Conservation (phyloP, 768 basidiomycete species). For the Neoboletus subvelutipes region DNA sequence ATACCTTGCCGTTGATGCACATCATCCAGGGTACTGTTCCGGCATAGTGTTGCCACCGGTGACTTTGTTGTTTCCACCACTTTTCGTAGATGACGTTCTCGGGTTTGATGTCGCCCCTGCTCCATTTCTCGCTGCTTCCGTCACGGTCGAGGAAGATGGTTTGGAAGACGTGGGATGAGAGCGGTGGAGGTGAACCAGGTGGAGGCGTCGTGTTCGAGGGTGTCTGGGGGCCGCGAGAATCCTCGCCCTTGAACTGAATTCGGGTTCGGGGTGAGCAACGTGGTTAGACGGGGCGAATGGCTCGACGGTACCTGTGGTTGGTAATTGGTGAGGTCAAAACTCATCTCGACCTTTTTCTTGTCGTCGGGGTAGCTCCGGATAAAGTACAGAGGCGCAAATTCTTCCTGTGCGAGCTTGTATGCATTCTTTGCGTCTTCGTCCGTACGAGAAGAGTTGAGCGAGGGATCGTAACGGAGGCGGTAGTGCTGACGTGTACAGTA, state of each 20-base stretch:
- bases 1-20: not conserved
- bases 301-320: not conserved
- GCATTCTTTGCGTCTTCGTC: not conserved
- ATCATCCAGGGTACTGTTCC: not conserved
- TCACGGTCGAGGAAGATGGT: constrained; percentile 2
- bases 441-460: not conserved
- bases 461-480: not conserved
- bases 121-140: not conserved
- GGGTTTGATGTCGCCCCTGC: not conserved
- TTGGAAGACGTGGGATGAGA: constrained; percentile 1
- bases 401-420: not conserved
- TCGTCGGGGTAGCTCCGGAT: not conserved
- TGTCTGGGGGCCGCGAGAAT: not conserved
- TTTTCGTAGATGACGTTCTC: not conserved
- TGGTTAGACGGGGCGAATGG: too few species aligned
- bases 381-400: not conserved
- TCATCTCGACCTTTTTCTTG: not conserved
- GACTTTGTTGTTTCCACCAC: not conserved
- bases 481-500: not conserved
- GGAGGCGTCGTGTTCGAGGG: not conserved
- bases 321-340: constrained; percentile 5
- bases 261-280: not conserved
- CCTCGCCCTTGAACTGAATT: constrained; percentile 3
- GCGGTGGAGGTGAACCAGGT: not conserved
- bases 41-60: not conserved